A percentile compares a stretch with the other conserved stretches of the same genome.
Conservation (phyloP, 164 flowering plant genomes). For the Euptelea pleiosperma region DNA sequence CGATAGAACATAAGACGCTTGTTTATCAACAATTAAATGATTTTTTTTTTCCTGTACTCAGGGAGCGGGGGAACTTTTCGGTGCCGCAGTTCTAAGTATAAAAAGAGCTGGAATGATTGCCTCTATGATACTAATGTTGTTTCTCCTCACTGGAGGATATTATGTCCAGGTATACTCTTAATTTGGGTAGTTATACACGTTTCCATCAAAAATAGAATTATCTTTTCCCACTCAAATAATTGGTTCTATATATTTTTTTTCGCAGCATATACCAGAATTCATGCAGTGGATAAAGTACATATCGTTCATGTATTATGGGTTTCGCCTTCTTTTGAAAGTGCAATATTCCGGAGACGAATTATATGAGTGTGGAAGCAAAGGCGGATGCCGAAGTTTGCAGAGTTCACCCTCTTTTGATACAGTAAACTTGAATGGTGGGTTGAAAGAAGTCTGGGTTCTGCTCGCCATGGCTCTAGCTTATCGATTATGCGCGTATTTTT, state of each 20-base stretch:
- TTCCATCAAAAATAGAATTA: not conserved
- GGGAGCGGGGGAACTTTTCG: constrained; percentile 98
- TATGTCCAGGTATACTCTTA: constrained; percentile 72
- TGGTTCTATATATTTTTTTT: constrained; percentile 1
- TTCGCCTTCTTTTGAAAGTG: constrained; percentile 82
- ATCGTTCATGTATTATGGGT: constrained; percentile 87
- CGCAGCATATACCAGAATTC: constrained; percentile 92
- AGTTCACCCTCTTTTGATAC: constrained; percentile 88
- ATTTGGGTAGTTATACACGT: not conserved
- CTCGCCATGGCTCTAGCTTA: constrained; percentile 78
- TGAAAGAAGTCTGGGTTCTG: constrained; percentile 81
- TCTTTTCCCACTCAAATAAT: not conserved
- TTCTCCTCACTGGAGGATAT: constrained; percentile 97
- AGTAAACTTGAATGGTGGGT: constrained; percentile 68
- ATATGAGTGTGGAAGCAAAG: constrained; percentile 69
- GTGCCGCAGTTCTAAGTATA: constrained; percentile 85
- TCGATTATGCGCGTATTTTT: constrained; percentile 64
- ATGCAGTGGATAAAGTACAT: constrained; percentile 92
- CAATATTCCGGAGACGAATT: constrained; percentile 79
- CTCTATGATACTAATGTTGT: constrained; percentile 78
- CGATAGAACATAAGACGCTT: too few species aligned
- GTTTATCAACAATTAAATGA: not conserved
- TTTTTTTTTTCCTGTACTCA: constrained; percentile 19
- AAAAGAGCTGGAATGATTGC: constrained; percentile 92
- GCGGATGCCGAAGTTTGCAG: constrained; percentile 74